Evolutionary conservation across 176 grass and related monocot genomes (phyloP).

Genomic region (Luzula sylvatica): DNA sequence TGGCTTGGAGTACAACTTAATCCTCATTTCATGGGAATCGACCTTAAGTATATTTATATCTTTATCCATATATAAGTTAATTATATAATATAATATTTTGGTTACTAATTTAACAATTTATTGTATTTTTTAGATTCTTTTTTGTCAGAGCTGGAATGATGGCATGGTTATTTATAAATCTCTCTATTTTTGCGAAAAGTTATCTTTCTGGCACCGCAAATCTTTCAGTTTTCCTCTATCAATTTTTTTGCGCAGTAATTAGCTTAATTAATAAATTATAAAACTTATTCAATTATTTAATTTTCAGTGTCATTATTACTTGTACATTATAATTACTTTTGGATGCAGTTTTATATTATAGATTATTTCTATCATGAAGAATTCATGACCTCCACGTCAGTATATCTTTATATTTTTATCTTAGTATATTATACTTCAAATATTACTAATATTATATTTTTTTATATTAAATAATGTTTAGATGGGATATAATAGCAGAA

Average conservation of each 20-base stretch:
- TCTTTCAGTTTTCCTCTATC: constrained; percentile 77
- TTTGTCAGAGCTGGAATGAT: constrained; percentile 99
- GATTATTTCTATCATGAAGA: constrained; percentile 97
- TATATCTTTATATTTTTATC: too few species aligned
- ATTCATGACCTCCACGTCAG: constrained; percentile 99
- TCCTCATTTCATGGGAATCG: constrained; percentile 91
- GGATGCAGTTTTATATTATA: constrained; percentile 77
- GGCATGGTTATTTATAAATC: constrained; percentile 98
- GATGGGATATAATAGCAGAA: constrained; percentile 99
- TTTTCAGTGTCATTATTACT: constrained; percentile 11
- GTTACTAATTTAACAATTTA: constrained; percentile 8
- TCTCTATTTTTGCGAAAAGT: constrained; percentile 82
- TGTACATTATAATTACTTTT: constrained; percentile 19
- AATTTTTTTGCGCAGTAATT: constrained; percentile 81
- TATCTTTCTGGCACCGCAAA: constrained; percentile 62
- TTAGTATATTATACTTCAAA: background rate
- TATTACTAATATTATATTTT: constrained; percentile 7
- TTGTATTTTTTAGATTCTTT: constrained; percentile 64
- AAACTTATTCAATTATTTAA: constrained; percentile 2
- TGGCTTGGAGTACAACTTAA: constrained; percentile 98
- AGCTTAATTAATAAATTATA: too few species aligned
- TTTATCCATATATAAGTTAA: constrained; percentile 4
- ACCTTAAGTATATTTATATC: constrained; percentile 74
- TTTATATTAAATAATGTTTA: constrained; percentile 27
- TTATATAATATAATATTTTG: background rate